Evolutionary conservation across 2,329 filamentous ascomycete genomes (phyloP).

Genomic region (Fusarium sp.): DNA sequence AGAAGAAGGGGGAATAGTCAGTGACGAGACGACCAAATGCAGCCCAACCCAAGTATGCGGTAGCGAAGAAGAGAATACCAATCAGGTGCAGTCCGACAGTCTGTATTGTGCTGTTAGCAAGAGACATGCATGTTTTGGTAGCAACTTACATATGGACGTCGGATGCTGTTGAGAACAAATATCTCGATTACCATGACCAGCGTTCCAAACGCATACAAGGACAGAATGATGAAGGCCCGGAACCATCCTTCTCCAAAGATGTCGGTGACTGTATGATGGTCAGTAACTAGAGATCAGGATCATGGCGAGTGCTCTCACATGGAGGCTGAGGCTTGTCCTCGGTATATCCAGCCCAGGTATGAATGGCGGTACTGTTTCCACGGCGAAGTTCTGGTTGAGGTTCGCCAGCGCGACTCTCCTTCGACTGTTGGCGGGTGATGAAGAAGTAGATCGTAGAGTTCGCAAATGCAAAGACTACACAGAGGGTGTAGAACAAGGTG

Average conservation of each 20-base stretch:
- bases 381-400: conserved; percentile 13
- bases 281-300: conserved; percentile 37
- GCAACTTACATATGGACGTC: conserved; percentile 59
- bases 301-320: conserved; percentile 31
- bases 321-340: conserved; percentile 34
- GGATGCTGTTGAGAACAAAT: conserved; percentile 64
- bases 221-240: conserved; percentile 59
- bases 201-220: conserved; percentile 58
- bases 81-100: conserved; percentile 58
- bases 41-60: conserved; percentile 63
- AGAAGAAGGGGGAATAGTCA: conserved; percentile 62
- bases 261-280: conserved; percentile 56
- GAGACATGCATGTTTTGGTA: accelerated
- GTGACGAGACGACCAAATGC: conserved; percentile 60
- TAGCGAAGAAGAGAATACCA: conserved; percentile 55
- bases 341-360: conserved; percentile 14
- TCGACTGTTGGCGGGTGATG: conserved; percentile 51
- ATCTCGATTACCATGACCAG: conserved; percentile 60
- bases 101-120: conserved; percentile 48
- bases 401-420: conserved; percentile 23
- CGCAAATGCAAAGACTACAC: conserved; percentile 61
- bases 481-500: conserved; percentile 62
- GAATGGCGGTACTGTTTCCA: conserved; percentile 14
- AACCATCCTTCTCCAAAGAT: conserved; percentile 62
- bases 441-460: conserved; percentile 65